phyloP scores from a whole-genome alignment of 129 eudicot genomes.

The Helichrysum umbraculigerum region DNA sequence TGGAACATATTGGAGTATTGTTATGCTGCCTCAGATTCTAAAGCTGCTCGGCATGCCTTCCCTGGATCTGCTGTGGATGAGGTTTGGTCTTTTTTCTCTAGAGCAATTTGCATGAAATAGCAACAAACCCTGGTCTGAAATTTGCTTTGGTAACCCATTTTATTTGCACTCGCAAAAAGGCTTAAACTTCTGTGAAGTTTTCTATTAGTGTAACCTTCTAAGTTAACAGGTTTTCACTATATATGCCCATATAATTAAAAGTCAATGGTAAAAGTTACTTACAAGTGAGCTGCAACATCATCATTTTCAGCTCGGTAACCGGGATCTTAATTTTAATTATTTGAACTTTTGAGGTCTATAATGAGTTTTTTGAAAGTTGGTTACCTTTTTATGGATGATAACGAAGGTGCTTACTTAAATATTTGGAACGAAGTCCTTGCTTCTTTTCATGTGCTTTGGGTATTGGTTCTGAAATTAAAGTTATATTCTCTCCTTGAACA shows the following conservation, averaged over 20 bases:
- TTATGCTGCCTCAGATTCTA: constrained; percentile 77
- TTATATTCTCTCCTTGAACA: neutral
- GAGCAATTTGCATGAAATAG: neutral
- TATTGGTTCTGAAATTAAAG: neutral
- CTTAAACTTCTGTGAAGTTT: neutral
- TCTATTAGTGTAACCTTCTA: neutral
- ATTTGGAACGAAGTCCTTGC: neutral
- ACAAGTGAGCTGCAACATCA: neutral
- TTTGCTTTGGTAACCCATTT: neutral
- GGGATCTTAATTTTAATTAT: neutral
- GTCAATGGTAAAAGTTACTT: neutral
- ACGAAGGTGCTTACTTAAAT: neutral
- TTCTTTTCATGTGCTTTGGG: neutral
- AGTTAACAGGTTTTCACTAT: neutral
- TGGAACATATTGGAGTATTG: constrained; percentile 96
- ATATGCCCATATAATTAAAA: neutral
- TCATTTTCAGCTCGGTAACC: neutral
- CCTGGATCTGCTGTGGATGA: constrained; percentile 89
- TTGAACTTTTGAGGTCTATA: neutral
- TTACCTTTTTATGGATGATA: neutral
- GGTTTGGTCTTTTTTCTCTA: constrained; percentile 40
- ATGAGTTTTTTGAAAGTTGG: neutral
- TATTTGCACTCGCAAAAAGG: neutral
- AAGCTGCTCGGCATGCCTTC: constrained; percentile 83
- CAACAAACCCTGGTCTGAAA: neutral